A percentile compares a stretch with the other conserved stretches of the same genome.
These are phyloP conservation scores for Spizellomyces punctatus DNA, from an alignment of 192 early-diverging fungal genomes.

Conservation along the genomic window DNA sequence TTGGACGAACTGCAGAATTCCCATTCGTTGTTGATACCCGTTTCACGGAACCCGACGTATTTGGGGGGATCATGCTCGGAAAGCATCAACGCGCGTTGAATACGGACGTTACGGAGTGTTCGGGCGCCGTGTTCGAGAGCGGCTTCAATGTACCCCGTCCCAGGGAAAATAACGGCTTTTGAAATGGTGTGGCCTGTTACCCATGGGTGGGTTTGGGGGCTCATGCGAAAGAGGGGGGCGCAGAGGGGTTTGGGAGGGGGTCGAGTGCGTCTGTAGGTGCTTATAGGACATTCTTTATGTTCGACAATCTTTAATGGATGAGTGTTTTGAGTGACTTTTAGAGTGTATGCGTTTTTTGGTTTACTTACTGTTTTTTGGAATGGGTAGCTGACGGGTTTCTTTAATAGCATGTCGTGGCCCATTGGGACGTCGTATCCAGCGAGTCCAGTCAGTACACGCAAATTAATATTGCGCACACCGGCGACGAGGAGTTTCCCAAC, in stretches of 20 bases:
- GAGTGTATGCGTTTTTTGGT: too few species aligned
- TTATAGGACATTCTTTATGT: too few species aligned
- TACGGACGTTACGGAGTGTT: constrained; percentile 12
- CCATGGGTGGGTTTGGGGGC: constrained; percentile 25
- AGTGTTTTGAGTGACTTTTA: too few species aligned
- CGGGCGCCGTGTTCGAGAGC: constrained; percentile 23
- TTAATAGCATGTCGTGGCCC: too few species aligned
- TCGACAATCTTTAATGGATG: too few species aligned
- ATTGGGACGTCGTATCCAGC: too few species aligned
- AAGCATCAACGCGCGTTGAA: constrained; percentile 13
- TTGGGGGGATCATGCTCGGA: constrained; percentile 7
- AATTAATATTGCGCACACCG: too few species aligned
- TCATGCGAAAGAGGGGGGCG: constrained; percentile 22
- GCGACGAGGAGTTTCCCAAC: too few species aligned
- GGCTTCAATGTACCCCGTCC: constrained; percentile 30
- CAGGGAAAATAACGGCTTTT: constrained; percentile 29
- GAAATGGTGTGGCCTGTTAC: constrained; percentile 27
- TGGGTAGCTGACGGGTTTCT: too few species aligned
- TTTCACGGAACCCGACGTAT: background rate
- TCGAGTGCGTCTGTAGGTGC: too few species aligned
- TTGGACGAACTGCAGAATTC: constrained; percentile 5
- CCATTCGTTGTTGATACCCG: constrained; percentile 13
- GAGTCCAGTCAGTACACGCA: too few species aligned
- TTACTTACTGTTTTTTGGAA: too few species aligned
- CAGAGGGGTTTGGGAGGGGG: constrained; percentile 4